Percentiles rank a stretch among this genome's conserved stretches.
phyloP scores from a whole-genome alignment of 202 grass and related monocot species.

The Setaria viridis region DNA sequence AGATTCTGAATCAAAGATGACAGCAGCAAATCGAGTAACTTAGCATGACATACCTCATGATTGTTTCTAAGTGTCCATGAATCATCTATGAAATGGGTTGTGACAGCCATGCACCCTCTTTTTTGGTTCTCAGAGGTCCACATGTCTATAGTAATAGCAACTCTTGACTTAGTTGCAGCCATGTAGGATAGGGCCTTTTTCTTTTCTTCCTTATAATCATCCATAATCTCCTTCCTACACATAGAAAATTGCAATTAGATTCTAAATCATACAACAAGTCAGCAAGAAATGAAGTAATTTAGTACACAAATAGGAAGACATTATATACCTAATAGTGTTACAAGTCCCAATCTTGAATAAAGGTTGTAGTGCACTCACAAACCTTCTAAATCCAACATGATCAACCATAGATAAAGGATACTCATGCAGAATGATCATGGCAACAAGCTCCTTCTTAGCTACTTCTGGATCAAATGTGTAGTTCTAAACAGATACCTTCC shows the following conservation, averaged over 20 bases:
- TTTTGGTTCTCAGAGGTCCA: not conserved
- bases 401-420: constrained; percentile 1
- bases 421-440: not conserved
- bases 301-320: not conserved
- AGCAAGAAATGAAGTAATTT: not conserved
- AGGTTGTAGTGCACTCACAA: not conserved
- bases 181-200: not conserved
- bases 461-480: not conserved
- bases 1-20: no score
- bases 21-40: no score
- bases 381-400: not conserved
- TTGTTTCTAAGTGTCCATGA: not conserved
- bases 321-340: not conserved
- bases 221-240: not conserved
- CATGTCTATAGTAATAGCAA: not conserved
- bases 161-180: not conserved
- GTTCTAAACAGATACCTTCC: not conserved
- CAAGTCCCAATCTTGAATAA: not conserved
- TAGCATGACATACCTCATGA: not conserved
- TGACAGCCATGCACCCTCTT: not conserved
- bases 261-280: no score
- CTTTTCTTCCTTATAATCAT: not conserved
- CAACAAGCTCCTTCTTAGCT: not conserved
- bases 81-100: not conserved
- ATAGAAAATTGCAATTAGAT: not conserved